Base-by-base conservation (phyloP, 2,329 filamentous ascomycete genomes). In the Diaporthe sp. region DNA sequence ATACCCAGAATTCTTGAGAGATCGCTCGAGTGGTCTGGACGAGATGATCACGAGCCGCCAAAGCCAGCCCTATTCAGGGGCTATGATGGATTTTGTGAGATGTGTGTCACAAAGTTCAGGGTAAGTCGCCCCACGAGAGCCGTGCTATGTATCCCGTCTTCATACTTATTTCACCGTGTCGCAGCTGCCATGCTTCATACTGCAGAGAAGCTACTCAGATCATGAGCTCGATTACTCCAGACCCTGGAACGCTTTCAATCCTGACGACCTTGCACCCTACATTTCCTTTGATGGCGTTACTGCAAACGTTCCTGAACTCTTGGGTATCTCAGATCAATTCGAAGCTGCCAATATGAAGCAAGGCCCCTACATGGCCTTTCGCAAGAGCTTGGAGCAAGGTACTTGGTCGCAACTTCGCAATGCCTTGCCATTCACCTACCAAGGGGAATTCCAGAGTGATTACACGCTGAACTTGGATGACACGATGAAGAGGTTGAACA, bases 401-500 rank as follows among this genome's bases (percentile, higher is more conserved):
- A 65, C 42, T n/a, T 77, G 76, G 76, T 62, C 58, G n/a, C n/a
- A 72, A 8, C 51, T 76, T 13, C 71, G 74, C 46, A 55, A 58
- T 2, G n/a, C 31, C 19, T 46, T 74, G 39, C 74, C 74, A 8
- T 74, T 72, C 53, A 49, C 22, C 13, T 42, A 53, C 39, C 25
- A 25, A 37, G 76, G 76, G 15, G n/a, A 31, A 7, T 46, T 73
- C 37, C 39, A 70, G 46, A 22, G 31, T 25, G 68, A 51, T 3
- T 58, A 10, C 28, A 17, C 31, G 12, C 49, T 55, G 17, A 6
- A 39, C 17, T 25, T 76, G 8, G 8, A 34, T 6, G 19, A 69
- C 12, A 42, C 44, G 9, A 69, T 68, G 17, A 31, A 34, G 49
- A 62, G 28, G 53, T 28, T 77, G n/a, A 34, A 69, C 7, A 46